Evolutionary conservation across 108 stramenopile genomes (phyloP), one percentile per base, ranked within the genome.

Genomic region (Nitzschia putrida): DNA sequence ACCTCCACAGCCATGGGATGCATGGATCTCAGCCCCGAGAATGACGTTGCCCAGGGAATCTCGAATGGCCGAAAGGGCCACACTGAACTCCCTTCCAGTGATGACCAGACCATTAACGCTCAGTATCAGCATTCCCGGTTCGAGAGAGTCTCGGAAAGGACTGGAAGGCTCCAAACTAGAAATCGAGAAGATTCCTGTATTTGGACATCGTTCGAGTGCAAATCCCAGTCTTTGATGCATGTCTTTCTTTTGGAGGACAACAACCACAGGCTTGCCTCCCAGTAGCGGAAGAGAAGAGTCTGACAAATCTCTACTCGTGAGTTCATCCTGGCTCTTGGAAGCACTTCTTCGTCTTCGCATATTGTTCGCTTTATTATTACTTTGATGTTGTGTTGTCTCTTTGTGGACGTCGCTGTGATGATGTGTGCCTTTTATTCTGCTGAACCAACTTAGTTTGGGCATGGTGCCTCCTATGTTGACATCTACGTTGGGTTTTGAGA

Each of bases 21-120:
- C n/a, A 49, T 44, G 9, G 44, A 13, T 49, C 18, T 63, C 44
- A 2, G 61, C 61, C 22, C 38, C 42, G 0, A 63, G 24, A 21
- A 63, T 14, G 24, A 63, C 44, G 24, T 23, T 44, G 0, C 44
- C 44, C 11, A 43, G 10, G 3, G 61, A 41, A 47, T 63, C 61
- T 0, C 20, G 44, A 21, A 63, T 63, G 4, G 61, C 44, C 0
- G 61, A 63, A 16, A 63, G 20, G 2, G 61, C 61, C 44, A 47
- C 61, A 37, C 11, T 43, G 43, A 45, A 40, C 21, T 47, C 61
- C 44, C 37, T 63, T 63, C 61, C 61, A 22, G 61, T 63, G 4
- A 63, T 63, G n/a, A 24, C 23, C 2, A 63, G 44, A 18, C 61
- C 61, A 22, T 63, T 47, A 42, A 63, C 40, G 21, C 44, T 45